Percentiles rank a stretch among this genome's conserved stretches.
phyloP scores from a whole-genome alignment of 176 grass and related monocot genomes.

The Raddia guianensis region DNA sequence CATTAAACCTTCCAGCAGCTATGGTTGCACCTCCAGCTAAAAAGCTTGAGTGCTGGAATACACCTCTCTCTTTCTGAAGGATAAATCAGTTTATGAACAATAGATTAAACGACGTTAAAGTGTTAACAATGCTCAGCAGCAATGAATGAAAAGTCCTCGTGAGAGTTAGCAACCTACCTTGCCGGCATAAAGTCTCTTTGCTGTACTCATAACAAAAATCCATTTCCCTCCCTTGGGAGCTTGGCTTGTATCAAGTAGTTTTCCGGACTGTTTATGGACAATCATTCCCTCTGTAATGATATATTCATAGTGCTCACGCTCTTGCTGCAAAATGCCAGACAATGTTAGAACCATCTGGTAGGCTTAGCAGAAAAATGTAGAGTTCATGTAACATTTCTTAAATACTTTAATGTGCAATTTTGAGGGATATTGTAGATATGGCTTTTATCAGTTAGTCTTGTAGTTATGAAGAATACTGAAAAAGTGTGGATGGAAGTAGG shows the following conservation, averaged over 20 bases:
- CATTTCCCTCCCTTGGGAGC: slow-evolving; percentile 70
- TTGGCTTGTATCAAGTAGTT: slow-evolving; percentile 62
- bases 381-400: neutral
- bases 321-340: slow-evolving; percentile 58
- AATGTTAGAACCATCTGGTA: slow-evolving; percentile 1
- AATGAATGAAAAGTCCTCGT: slow-evolving; percentile 9
- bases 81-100: slow-evolving; percentile 29
- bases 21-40: slow-evolving; percentile 86
- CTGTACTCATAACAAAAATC: slow-evolving; percentile 97
- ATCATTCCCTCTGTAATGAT: slow-evolving; percentile 51
- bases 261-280: slow-evolving; percentile 62
- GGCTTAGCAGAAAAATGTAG: neutral
- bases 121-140: slow-evolving; percentile 11
- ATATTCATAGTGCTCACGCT: slow-evolving; percentile 80
- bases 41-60: slow-evolving; percentile 97
- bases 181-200: slow-evolving; percentile 73
- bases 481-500: neutral
- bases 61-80: slow-evolving; percentile 79
- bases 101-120: neutral
- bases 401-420: neutral
- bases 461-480: neutral
- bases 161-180: slow-evolving; percentile 51
- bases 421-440: neutral
- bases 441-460: neutral
- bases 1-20: slow-evolving; percentile 85